A percentile compares a stretch with the other conserved stretches of the same genome.
Evolutionary conservation across 148 eudicot genomes (phyloP).

Genomic region (Drosera capensis): DNA sequence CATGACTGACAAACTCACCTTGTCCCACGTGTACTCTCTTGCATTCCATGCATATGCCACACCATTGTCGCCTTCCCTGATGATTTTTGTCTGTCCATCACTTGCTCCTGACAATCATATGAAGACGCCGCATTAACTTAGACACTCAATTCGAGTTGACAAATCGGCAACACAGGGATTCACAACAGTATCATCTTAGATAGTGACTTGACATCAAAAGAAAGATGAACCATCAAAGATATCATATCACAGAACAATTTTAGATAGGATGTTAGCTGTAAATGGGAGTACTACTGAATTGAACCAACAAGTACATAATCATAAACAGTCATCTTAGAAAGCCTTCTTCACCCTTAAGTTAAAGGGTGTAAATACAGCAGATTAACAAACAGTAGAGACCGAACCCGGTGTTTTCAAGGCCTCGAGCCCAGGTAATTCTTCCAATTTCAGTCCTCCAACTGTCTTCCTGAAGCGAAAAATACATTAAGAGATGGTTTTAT

Average conservation of each 20-base stretch:
- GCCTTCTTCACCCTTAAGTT: neutral
- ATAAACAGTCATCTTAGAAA: neutral
- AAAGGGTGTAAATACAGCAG: neutral
- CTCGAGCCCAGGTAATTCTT: slow-evolving; percentile 88
- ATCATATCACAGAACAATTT: too few species aligned
- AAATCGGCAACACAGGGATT: neutral
- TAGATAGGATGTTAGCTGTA: too few species aligned
- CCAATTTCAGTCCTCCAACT: slow-evolving; percentile 88
- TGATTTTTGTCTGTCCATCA: slow-evolving; percentile 88
- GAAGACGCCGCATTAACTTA: slow-evolving; percentile 1
- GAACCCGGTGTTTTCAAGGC: slow-evolving; percentile 78
- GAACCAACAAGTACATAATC: neutral
- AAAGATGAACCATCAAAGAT: too few species aligned
- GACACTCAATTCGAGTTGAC: neutral
- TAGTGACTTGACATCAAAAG: too few species aligned
- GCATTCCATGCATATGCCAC: slow-evolving; percentile 91
- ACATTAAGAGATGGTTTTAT: neutral
- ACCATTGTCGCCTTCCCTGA: slow-evolving; percentile 98
- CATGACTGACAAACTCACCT: slow-evolving; percentile 21
- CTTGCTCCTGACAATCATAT: slow-evolving; percentile 52
- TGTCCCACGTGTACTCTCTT: slow-evolving; percentile 84
- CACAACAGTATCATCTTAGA: neutral
- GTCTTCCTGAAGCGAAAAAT: slow-evolving; percentile 42
- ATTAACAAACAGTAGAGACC: neutral
- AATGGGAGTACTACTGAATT: too few species aligned